These are phyloP conservation scores for Talaromyces funiculosus DNA, from an alignment of 2,329 filamentous ascomycete genomes.

Conservation along the genomic window DNA sequence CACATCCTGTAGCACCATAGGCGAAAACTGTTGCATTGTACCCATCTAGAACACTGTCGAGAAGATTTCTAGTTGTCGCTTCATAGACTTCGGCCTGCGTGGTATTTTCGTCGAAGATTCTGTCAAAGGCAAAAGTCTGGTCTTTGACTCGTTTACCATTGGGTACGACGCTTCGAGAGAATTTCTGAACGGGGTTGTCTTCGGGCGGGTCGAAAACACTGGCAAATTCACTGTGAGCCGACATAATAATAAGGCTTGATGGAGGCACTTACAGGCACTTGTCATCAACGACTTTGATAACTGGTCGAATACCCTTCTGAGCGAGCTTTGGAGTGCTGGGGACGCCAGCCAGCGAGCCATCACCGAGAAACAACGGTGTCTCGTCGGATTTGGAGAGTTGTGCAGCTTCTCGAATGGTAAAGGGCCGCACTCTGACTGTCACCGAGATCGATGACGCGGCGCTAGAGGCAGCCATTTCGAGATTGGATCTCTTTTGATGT, in stretches of 20 bases:
- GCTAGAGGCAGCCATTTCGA: constrained; percentile 36
- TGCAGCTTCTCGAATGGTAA: constrained; percentile 85
- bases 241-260: background rate
- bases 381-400: constrained; percentile 75
- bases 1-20: constrained; percentile 94
- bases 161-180: constrained; percentile 73
- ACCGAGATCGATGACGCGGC: constrained; percentile 48
- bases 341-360: constrained; percentile 84
- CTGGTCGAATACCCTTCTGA: constrained; percentile 78
- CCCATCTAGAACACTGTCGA: constrained; percentile 91
- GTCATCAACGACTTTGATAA: constrained; percentile 95
- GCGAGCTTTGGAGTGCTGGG: constrained; percentile 73
- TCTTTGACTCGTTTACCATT: constrained; percentile 92
- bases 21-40: constrained; percentile 99
- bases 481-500: background rate
- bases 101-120: constrained; percentile 93
- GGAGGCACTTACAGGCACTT: constrained; percentile 72
- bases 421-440: constrained; percentile 58
- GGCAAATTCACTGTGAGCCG: constrained; percentile 5
- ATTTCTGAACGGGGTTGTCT: constrained; percentile 84
- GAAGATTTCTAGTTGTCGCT: constrained; percentile 77
- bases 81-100: constrained; percentile 93
- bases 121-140: constrained; percentile 94
- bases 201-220: constrained; percentile 97
- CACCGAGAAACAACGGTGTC: constrained; percentile 85